phyloP scores from a whole-genome alignment of 805 yeast species.

The Barnettozyma vustinii region DNA sequence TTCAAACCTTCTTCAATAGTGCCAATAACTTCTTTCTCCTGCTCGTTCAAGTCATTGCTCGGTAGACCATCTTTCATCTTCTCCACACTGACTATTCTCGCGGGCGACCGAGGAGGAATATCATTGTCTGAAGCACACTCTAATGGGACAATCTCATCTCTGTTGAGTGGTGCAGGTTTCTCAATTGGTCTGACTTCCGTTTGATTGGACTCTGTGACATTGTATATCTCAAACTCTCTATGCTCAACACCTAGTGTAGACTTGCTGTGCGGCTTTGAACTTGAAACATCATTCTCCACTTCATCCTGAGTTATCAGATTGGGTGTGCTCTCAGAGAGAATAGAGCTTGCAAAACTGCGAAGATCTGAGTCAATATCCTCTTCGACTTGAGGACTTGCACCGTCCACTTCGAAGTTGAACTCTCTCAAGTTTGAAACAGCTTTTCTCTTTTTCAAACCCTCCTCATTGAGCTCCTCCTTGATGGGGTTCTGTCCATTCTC shows the following conservation, averaged over 20 bases:
- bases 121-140: background rate
- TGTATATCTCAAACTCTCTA: background rate
- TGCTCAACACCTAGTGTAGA: constrained; percentile 1
- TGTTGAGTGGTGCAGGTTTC: background rate
- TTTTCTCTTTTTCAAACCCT: constrained; percentile 40
- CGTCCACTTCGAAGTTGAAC: constrained; percentile 29
- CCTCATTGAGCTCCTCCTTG: constrained; percentile 9
- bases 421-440: constrained; percentile 46
- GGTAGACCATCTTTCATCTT: constrained; percentile 1
- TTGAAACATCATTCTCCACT: background rate
- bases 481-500: background rate
- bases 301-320: constrained; percentile 2
- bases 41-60: background rate
- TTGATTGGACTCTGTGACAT: background rate
- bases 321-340: constrained; percentile 17
- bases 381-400: constrained; percentile 1
- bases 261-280: background rate
- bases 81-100: background rate
- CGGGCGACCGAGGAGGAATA: background rate
- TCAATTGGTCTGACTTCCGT: constrained; percentile 3
- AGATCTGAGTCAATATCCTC: background rate
- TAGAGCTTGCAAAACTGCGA: constrained; percentile 12
- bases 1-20: background rate
- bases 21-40: background rate
- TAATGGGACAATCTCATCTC: background rate